Percentiles rank a stretch among this genome's conserved stretches.
Evolutionary conservation across 192 early-diverging fungal genomes (phyloP).

Genomic region (Phycomyces blakesleeanus): DNA sequence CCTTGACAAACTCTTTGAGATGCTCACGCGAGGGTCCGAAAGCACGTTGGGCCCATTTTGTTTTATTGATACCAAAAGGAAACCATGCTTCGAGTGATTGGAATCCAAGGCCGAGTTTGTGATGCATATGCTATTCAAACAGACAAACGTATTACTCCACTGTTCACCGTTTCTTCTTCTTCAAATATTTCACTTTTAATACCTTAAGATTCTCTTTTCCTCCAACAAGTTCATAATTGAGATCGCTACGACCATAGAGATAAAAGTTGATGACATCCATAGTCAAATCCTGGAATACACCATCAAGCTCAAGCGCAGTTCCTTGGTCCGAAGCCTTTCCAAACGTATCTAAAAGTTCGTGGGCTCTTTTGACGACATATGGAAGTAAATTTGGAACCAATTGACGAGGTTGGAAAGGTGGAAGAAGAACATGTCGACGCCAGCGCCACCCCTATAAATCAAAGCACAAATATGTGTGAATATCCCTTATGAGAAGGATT

Average conservation of each 20-base stretch:
- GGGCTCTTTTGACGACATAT: slow-evolving; percentile 18
- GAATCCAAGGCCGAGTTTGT: slow-evolving; percentile 18
- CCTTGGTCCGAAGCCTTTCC: slow-evolving; percentile 1
- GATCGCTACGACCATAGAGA: slow-evolving; percentile 31
- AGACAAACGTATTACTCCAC: neutral
- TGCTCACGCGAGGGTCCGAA: slow-evolving; percentile 22
- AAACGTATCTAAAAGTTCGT: slow-evolving; percentile 2
- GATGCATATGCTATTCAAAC: slow-evolving; percentile 14
- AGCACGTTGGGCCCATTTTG: slow-evolving; percentile 28
- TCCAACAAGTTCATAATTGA: slow-evolving; percentile 27
- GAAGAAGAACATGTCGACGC: slow-evolving; percentile 32
- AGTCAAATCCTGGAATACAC: slow-evolving; percentile 27
- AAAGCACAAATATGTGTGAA: neutral
- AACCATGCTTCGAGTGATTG: slow-evolving; percentile 25
- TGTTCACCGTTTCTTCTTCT: no score
- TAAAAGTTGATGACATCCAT: slow-evolving; percentile 40
- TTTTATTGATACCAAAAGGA: slow-evolving; percentile 28
- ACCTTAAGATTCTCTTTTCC: slow-evolving; percentile 29
- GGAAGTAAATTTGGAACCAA: slow-evolving; percentile 29
- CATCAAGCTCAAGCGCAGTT: slow-evolving; percentile 27
- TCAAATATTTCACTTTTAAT: neutral
- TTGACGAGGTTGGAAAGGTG: slow-evolving; percentile 30
- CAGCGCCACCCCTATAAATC: slow-evolving; percentile 33
- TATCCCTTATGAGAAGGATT: neutral
- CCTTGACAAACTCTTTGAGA: slow-evolving; percentile 28